Evolutionary conservation across 345 rosid genomes (phyloP).

Genomic region (Erysimum cheiranthoides): DNA sequence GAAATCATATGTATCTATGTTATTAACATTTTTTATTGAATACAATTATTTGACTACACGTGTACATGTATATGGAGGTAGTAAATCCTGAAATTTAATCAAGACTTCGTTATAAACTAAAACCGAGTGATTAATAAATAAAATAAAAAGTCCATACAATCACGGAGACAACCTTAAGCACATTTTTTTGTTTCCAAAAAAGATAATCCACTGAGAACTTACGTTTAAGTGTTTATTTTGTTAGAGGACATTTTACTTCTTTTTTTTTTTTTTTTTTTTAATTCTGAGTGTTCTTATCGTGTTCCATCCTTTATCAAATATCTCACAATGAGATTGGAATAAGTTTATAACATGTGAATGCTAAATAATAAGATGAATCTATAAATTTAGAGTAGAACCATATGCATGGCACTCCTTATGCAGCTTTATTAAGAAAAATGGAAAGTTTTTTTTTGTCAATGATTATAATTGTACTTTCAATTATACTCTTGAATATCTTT

Average conservation of each 20-base stretch:
- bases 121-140: background rate
- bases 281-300: background rate
- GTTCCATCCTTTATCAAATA: background rate
- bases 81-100: background rate
- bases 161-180: background rate
- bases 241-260: too few relatives aligned
- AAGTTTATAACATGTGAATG: background rate
- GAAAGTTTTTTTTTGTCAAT: constrained; percentile 3
- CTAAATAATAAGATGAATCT: constrained; percentile 6
- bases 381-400: constrained; percentile 17
- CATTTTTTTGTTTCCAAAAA: background rate
- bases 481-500: constrained; percentile 24
- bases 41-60: background rate
- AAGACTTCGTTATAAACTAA: background rate
- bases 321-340: background rate
- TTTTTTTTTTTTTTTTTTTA: too few relatives aligned
- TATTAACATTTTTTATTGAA: background rate
- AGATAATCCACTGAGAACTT: background rate
- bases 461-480: constrained; percentile 41
- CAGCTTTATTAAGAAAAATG: constrained; percentile 3
- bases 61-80: background rate
- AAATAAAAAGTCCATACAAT: background rate
- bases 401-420: constrained; percentile 29
- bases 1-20: background rate
- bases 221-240: background rate